phyloP scores from a whole-genome alignment of 2,329 filamentous ascomycete genomes.

The Didymella lethalis region DNA sequence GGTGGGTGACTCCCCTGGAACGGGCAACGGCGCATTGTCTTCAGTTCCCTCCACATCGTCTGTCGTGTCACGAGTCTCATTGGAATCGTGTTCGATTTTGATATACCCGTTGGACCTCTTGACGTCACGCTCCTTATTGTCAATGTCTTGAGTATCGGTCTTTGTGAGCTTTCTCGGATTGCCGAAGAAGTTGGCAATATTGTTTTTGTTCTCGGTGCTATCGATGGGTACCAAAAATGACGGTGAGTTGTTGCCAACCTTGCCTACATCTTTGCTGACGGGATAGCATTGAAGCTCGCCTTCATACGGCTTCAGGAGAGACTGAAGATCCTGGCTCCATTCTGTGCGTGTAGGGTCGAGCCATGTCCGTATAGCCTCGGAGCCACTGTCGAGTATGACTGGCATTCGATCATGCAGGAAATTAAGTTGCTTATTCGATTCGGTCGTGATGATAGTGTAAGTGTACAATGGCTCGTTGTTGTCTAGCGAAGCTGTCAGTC shows the following conservation, averaged over 20 bases:
- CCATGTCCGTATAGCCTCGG: conserved; percentile 75
- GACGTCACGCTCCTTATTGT: conserved; percentile 36
- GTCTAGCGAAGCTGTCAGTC: conserved; percentile 53
- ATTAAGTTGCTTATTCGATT: conserved; percentile 79
- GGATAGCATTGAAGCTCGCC: conserved; percentile 85
- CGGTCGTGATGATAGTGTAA: conserved; percentile 93
- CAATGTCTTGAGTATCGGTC: conserved; percentile 21
- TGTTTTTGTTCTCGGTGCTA: conserved; percentile 87
- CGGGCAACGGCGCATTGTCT: conserved; percentile 61
- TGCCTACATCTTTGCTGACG: conserved; percentile 88
- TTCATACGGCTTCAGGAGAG: conserved; percentile 77
- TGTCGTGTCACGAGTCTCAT: conserved; percentile 54
- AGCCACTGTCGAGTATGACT: conserved; percentile 82
- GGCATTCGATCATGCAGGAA: conserved; percentile 98
- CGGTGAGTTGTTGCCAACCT: conserved; percentile 90
- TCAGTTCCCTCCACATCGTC: conserved; percentile 56
- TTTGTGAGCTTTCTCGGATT: conserved; percentile 58
- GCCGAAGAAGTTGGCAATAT: conserved; percentile 92
- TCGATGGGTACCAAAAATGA: conserved; percentile 82
- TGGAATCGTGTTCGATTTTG: conserved; percentile 50
- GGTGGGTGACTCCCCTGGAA: conserved; percentile 32
- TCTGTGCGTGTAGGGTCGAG: conserved; percentile 74
- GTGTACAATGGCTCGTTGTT: conserved; percentile 78
- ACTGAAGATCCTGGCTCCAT: conserved; percentile 82
- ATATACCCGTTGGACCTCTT: conserved; percentile 35